Conservation (phyloP, 768 basidiomycete species). For the Auriscalpium microsporum region DNA sequence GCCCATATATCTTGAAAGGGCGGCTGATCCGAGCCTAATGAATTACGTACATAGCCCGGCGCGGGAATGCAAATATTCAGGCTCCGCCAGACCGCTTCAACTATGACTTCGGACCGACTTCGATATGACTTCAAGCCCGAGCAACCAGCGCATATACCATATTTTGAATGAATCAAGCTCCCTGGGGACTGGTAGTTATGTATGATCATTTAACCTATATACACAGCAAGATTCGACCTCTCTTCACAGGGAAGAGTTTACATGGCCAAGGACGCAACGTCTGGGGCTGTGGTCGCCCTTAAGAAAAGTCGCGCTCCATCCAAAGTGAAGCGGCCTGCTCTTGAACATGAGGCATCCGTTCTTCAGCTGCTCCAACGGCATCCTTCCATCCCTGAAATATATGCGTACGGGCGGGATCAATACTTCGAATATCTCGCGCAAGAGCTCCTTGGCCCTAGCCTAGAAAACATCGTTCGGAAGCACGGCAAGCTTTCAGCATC, state of each 20-base stretch:
- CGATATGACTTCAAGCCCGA: too few relatives aligned
- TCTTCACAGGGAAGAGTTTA: neutral
- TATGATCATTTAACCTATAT: too few relatives aligned
- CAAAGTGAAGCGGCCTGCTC: neutral
- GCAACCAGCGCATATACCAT: too few relatives aligned
- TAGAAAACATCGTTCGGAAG: neutral
- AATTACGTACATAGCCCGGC: too few relatives aligned
- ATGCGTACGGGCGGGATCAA: neutral
- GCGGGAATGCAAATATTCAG: too few relatives aligned
- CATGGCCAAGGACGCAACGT: neutral
- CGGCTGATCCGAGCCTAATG: too few relatives aligned
- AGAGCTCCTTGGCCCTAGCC: neutral
- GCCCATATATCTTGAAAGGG: too few relatives aligned
- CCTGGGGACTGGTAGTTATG: too few relatives aligned
- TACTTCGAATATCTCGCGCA: neutral
- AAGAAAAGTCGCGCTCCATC: neutral
- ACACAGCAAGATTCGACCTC: too few relatives aligned
- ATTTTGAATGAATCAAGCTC: too few relatives aligned
- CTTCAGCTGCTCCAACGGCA: neutral
- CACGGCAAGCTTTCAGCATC: neutral
- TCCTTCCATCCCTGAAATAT: neutral
- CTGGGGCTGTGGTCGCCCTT: neutral
- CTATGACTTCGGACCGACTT: too few relatives aligned
- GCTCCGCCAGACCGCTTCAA: too few relatives aligned
- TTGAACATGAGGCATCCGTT: neutral